Evolutionary conservation across 148 eudicot species (phyloP).

Genomic region (Vaccinium vitisidaea): DNA sequence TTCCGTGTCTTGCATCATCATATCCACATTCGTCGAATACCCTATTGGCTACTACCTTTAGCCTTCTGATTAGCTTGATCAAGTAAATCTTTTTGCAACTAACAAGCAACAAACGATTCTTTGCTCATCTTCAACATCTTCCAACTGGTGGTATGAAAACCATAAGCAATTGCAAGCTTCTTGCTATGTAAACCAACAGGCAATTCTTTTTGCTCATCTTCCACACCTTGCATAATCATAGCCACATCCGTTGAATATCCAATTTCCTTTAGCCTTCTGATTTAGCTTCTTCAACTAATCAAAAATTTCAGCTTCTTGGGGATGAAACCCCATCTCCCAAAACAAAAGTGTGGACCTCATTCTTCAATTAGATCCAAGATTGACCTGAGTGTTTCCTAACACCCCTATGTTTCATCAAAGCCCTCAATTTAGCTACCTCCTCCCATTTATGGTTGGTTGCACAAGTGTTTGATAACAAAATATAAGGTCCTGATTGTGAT

Average conservation of each 20-base stretch:
- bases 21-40: slow-evolving; percentile 29
- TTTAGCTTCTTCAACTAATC: slow-evolving; percentile 34
- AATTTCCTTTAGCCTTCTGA: slow-evolving; percentile 35
- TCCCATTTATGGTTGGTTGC: slow-evolving; percentile 65
- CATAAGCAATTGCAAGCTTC: too few species aligned
- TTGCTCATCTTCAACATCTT: slow-evolving; percentile 40
- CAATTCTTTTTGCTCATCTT: slow-evolving; percentile 38
- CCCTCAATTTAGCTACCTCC: slow-evolving; percentile 62
- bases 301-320: slow-evolving; percentile 32
- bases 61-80: slow-evolving; percentile 29
- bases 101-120: slow-evolving; percentile 27
- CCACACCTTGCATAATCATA: slow-evolving; percentile 37
- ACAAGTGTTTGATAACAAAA: slow-evolving; percentile 64
- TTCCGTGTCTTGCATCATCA: slow-evolving; percentile 39
- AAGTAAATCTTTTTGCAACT: slow-evolving; percentile 28
- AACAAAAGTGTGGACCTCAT: slow-evolving; percentile 32
- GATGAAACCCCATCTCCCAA: slow-evolving; percentile 34
- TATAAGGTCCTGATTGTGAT: slow-evolving; percentile 51
- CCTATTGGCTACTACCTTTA: slow-evolving; percentile 30
- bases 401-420: slow-evolving; percentile 61
- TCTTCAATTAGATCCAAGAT: slow-evolving; percentile 64
- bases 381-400: slow-evolving; percentile 66
- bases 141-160: slow-evolving; percentile 14
- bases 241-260: slow-evolving; percentile 34
- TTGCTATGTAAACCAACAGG: slow-evolving; percentile 6